Conservation (phyloP, 352 stramenopile species). For the Plasmopara halstedii region DNA sequence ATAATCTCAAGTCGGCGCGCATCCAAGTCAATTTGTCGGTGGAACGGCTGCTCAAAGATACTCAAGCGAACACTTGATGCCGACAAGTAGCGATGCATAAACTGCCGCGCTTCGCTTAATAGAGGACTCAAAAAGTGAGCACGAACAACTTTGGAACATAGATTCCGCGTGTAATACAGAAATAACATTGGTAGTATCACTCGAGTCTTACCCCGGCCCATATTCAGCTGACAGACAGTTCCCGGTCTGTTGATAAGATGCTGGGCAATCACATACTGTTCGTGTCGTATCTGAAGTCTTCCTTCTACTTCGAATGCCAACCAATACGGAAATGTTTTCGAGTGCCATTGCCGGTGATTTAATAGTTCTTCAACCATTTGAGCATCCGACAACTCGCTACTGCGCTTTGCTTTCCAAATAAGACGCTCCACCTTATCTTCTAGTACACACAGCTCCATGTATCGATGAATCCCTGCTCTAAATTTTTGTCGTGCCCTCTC, state of each 20-base stretch:
- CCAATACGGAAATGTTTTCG: slow-evolving; percentile 58
- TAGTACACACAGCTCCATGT: slow-evolving; percentile 63
- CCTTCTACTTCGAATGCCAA: slow-evolving; percentile 85
- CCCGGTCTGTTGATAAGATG: slow-evolving; percentile 62
- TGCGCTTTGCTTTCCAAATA: slow-evolving; percentile 8
- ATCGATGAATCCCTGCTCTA: slow-evolving; percentile 13
- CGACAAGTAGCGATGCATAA: slow-evolving; percentile 54
- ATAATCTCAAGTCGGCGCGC: slow-evolving; percentile 22
- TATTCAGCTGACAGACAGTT: slow-evolving; percentile 80
- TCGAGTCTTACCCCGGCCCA: slow-evolving; percentile 78
- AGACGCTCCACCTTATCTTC: slow-evolving; percentile 64
- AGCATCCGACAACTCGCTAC: slow-evolving; percentile 12
- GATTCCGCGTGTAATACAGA: slow-evolving; percentile 42
- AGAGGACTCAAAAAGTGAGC: slow-evolving; percentile 57
- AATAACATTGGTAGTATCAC: slow-evolving; percentile 87
- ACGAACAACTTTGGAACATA: slow-evolving; percentile 27
- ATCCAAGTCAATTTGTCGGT: slow-evolving; percentile 42
- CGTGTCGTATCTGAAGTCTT: slow-evolving; percentile 71
- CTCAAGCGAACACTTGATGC: slow-evolving; percentile 32
- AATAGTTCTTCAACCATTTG: slow-evolving; percentile 51
- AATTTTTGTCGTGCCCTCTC: slow-evolving; percentile 8
- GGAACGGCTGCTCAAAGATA: slow-evolving; percentile 59
- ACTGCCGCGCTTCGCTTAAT: slow-evolving; percentile 56
- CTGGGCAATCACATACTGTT: slow-evolving; percentile 66
- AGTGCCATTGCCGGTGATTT: slow-evolving; percentile 39